Evolutionary conservation across 2,329 filamentous ascomycete genomes (phyloP).

Genomic region (Fusarium brevicatenulatum): DNA sequence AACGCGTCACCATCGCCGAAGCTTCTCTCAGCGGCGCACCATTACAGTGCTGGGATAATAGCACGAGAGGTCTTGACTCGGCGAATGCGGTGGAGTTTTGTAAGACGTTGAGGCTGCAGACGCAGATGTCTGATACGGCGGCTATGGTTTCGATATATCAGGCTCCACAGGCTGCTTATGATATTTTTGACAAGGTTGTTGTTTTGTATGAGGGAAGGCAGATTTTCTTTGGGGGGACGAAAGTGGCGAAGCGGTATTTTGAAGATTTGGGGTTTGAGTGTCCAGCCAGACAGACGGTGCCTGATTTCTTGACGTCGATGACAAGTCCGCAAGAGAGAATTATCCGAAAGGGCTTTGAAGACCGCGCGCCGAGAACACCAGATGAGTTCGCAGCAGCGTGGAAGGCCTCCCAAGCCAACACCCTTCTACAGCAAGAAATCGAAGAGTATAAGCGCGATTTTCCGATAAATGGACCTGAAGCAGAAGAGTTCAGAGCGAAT

Average conservation of each 20-base stretch:
- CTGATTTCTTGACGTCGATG: conserved; percentile 73
- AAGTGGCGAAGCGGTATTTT: conserved; percentile 43
- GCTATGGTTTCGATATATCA: conserved; percentile 73
- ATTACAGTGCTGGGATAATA: conserved; percentile 78
- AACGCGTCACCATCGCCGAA: conserved; percentile 53
- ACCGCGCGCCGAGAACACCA: conserved; percentile 47
- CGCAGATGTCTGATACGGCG: conserved; percentile 66
- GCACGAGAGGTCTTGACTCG: conserved; percentile 71
- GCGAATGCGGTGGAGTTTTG: conserved; percentile 75
- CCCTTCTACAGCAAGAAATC: conserved; percentile 59
- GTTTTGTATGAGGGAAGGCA: conserved; percentile 75
- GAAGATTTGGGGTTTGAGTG: conserved; percentile 65
- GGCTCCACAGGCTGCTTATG: conserved; percentile 55
- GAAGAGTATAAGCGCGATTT: conserved; percentile 57
- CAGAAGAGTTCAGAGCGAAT: conserved; percentile 58
- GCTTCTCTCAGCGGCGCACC: conserved; percentile 49
- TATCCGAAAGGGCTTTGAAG: conserved; percentile 47
- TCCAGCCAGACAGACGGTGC: conserved; percentile 66
- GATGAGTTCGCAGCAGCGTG: conserved; percentile 52
- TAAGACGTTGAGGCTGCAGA: conserved; percentile 67
- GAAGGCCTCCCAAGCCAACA: conserved; percentile 36
- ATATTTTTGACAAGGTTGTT: conserved; percentile 73
- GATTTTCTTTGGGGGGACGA: conserved; percentile 56
- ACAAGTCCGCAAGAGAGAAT: conserved; percentile 52
- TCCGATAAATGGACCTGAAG: conserved; percentile 53